Conservation (phyloP, 257 asterid genomes). For the Datura wrightii region DNA sequence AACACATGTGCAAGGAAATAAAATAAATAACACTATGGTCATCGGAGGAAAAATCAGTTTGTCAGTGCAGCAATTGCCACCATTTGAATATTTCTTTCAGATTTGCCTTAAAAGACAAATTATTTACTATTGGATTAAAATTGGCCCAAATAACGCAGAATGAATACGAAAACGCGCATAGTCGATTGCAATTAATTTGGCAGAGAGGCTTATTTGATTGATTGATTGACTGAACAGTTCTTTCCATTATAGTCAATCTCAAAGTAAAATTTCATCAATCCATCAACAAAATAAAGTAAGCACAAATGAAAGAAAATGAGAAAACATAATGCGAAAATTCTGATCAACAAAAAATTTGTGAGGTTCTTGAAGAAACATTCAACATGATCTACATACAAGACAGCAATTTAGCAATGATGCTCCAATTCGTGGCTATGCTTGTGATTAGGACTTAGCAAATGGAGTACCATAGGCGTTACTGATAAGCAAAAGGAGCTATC, state of each 20-base stretch:
- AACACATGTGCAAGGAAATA: background rate
- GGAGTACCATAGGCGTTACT: background rate
- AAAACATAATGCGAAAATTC: background rate
- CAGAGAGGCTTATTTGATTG: background rate
- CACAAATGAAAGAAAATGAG: slow-evolving; percentile 7
- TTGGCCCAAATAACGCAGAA: background rate
- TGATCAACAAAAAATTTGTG: background rate
- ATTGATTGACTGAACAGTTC: background rate
- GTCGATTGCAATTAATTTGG: background rate
- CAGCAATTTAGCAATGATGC: slow-evolving; percentile 9
- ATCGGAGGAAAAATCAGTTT: background rate
- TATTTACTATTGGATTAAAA: too few relatives aligned
- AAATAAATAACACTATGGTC: background rate
- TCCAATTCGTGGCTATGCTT: background rate
- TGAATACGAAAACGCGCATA: background rate
- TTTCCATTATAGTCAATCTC: background rate
- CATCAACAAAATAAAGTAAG: background rate
- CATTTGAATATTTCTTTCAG: too few relatives aligned
- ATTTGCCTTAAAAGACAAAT: too few relatives aligned
- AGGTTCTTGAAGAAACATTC: slow-evolving; percentile 15
- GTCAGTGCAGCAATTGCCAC: background rate
- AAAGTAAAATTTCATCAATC: background rate
- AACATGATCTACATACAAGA: slow-evolving; percentile 26
- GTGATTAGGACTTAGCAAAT: background rate
- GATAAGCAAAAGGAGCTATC: slow-evolving; percentile 20